Percentiles rank a stretch among this genome's conserved stretches.
These are phyloP conservation scores for Fusarium papillatum DNA, from an alignment of 2,329 filamentous ascomycete genomes.

Conservation along the genomic window DNA sequence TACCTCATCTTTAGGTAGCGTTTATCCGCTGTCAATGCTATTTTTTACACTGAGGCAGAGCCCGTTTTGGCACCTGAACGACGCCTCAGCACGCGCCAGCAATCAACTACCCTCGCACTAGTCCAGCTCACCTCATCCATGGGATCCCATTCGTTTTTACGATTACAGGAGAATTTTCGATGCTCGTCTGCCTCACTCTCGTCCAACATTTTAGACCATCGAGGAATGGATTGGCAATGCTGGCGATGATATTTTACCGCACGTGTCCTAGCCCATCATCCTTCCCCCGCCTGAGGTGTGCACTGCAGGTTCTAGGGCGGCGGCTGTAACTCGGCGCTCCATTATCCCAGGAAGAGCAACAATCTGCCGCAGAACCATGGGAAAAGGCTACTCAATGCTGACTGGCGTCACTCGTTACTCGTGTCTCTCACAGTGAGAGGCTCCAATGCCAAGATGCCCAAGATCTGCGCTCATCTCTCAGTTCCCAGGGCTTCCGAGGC, in stretches of 20 bases:
- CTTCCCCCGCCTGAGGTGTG: not conserved
- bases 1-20: not conserved
- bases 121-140: not conserved
- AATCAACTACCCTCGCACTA: not conserved
- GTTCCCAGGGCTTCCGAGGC: conserved; percentile 1
- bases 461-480: conserved; percentile 30
- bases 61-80: not conserved
- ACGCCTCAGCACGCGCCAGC: not conserved
- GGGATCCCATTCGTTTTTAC: not conserved
- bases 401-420: not conserved
- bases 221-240: not conserved
- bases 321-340: not conserved
- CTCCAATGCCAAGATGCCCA: conserved; percentile 6
- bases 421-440: no score
- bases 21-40: not conserved
- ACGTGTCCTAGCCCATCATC: not conserved
- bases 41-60: conserved; percentile 8
- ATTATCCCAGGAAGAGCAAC: conserved; percentile 4
- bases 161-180: not conserved
- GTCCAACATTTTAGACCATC: not conserved
- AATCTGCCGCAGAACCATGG: not conserved
- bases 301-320: not conserved
- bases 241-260: not conserved
- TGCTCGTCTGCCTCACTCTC: not conserved
- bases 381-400: not conserved